Conservation (phyloP, 2,329 filamentous ascomycete genomes). For the Trichophyton benhamiae region DNA sequence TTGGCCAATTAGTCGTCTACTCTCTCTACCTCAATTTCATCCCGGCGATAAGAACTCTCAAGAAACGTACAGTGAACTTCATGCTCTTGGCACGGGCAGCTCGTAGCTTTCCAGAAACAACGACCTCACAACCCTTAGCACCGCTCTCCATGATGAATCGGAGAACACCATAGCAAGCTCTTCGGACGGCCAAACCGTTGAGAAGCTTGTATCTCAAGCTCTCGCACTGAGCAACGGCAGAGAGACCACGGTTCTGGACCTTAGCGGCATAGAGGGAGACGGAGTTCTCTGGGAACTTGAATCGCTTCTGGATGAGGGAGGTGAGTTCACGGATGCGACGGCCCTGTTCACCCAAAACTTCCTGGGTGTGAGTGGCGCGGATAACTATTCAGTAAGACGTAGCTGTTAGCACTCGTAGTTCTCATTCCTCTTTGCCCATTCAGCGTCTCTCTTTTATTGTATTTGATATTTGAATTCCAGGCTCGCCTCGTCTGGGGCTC, state of each 20-base stretch:
- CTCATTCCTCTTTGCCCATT: neutral
- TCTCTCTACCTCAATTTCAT: neutral
- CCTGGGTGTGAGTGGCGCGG: slow-evolving; percentile 99
- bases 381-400: slow-evolving; percentile 49
- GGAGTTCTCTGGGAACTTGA: slow-evolving; percentile 99
- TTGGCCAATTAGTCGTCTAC: neutral
- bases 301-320: slow-evolving; percentile 99
- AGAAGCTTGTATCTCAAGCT: slow-evolving; percentile 99
- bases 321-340: slow-evolving; percentile 99
- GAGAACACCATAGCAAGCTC: slow-evolving; percentile 99
- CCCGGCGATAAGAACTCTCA: neutral
- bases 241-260: slow-evolving; percentile 99
- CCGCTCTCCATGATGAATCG: slow-evolving; percentile 99
- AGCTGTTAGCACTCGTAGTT: neutral
- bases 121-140: slow-evolving; percentile 99
- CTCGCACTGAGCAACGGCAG: slow-evolving; percentile 99
- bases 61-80: slow-evolving; percentile 84
- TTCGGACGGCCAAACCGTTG: slow-evolving; percentile 95
- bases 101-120: slow-evolving; percentile 97
- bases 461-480: no score
- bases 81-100: slow-evolving; percentile 99
- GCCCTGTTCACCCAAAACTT: slow-evolving; percentile 99
- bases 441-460: no score
- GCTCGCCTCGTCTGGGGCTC: no score
- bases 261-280: slow-evolving; percentile 99